Conservation (phyloP, 1,284 basidiomycete species). For the Lentinus polychrous region DNA sequence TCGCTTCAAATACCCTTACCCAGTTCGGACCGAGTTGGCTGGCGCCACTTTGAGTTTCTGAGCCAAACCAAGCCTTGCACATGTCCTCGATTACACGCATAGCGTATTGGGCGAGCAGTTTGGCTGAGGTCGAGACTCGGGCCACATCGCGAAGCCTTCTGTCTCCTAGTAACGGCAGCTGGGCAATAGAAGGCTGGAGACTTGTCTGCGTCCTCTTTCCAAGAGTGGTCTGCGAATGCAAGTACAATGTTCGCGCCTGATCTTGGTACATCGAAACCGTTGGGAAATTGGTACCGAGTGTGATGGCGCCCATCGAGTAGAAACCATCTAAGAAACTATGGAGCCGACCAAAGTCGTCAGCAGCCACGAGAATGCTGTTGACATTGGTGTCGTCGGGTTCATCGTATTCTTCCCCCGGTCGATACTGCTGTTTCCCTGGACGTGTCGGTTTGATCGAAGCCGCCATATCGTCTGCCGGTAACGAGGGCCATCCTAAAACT, state of each 20-base stretch:
- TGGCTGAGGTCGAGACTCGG: slow-evolving; percentile 58
- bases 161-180: slow-evolving; percentile 51
- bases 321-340: slow-evolving; percentile 73
- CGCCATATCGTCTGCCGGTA: slow-evolving; percentile 44
- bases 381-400: slow-evolving; percentile 49
- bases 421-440: slow-evolving; percentile 29
- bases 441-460: slow-evolving; percentile 47
- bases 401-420: slow-evolving; percentile 34
- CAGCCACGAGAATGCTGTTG: slow-evolving; percentile 54
- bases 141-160: slow-evolving; percentile 61
- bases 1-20: slow-evolving; percentile 54
- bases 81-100: slow-evolving; percentile 67
- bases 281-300: slow-evolving; percentile 29
- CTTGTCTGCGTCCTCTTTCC: slow-evolving; percentile 13
- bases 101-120: slow-evolving; percentile 64
- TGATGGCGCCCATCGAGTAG: slow-evolving; percentile 66
- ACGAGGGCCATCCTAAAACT: slow-evolving; percentile 62
- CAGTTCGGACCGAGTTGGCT: slow-evolving; percentile 68
- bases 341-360: slow-evolving; percentile 50
- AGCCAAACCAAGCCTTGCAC: slow-evolving; percentile 64
- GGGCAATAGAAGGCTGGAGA: slow-evolving; percentile 40
- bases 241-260: slow-evolving; percentile 29
- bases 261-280: slow-evolving; percentile 47
- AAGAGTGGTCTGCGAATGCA: not conserved
- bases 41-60: slow-evolving; percentile 55